phyloP scores from a whole-genome alignment of 768 basidiomycete genomes.

The Boletus speciosus region DNA sequence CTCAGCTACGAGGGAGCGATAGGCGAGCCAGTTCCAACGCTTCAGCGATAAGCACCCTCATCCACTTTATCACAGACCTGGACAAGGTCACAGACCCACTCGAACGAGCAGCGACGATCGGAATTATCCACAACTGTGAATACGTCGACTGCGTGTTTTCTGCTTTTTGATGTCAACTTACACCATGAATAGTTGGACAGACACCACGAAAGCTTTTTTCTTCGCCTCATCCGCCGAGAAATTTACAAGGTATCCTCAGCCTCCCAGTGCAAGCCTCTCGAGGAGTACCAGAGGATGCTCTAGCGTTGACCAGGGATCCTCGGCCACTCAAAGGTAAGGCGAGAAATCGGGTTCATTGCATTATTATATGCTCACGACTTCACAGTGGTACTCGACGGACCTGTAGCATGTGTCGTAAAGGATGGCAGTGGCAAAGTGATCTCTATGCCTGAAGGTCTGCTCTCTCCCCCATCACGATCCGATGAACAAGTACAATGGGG shows the following conservation, averaged over 20 bases:
- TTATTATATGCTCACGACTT: slow-evolving; percentile 11
- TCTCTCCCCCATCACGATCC: slow-evolving; percentile 55
- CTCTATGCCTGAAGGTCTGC: slow-evolving; percentile 56
- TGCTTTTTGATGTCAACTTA: background rate
- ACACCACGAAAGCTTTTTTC: slow-evolving; percentile 86
- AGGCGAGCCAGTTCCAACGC: slow-evolving; percentile 37
- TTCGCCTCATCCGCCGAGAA: slow-evolving; percentile 69
- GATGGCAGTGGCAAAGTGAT: slow-evolving; percentile 48
- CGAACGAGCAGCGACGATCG: slow-evolving; percentile 88
- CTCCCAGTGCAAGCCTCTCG: slow-evolving; percentile 68
- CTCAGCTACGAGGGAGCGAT: slow-evolving; percentile 91
- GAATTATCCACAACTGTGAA: slow-evolving; percentile 91
- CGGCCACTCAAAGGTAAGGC: slow-evolving; percentile 54
- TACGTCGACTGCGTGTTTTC: slow-evolving; percentile 13
- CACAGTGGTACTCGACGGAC: slow-evolving; percentile 39
- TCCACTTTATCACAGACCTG: slow-evolving; percentile 49
- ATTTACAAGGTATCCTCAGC: slow-evolving; percentile 65
- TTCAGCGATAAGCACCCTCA: background rate
- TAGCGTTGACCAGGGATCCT: slow-evolving; percentile 57
- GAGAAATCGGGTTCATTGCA: background rate
- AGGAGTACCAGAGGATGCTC: slow-evolving; percentile 83
- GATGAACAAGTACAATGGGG: slow-evolving; percentile 75
- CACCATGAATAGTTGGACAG: slow-evolving; percentile 65
- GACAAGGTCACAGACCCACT: slow-evolving; percentile 83
- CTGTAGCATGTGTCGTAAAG: slow-evolving; percentile 44